Conservation (phyloP, 495 filamentous ascomycete genomes). For the Aspergillus cavernicola region DNA sequence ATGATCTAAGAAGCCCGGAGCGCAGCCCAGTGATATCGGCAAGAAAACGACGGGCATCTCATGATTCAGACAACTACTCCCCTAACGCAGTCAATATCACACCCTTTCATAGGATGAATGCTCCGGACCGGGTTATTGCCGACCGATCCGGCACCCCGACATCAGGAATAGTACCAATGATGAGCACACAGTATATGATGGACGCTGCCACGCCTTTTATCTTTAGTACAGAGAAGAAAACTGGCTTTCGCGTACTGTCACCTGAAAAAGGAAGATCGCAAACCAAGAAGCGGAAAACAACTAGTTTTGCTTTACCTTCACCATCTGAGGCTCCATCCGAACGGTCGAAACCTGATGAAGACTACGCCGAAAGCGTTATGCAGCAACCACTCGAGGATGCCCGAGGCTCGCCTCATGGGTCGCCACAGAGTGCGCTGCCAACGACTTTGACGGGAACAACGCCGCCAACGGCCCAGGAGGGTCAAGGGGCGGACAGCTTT, state of each 20-base stretch:
- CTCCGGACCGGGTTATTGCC: conserved; percentile 6
- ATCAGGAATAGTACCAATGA: conserved; percentile 24
- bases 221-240: conserved; percentile 42
- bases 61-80: conserved; percentile 13
- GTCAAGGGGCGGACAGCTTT: conserved; percentile 37
- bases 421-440: conserved; percentile 21
- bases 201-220: conserved; percentile 48
- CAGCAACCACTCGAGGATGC: background rate
- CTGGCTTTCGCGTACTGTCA: conserved; percentile 12
- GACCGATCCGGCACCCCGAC: conserved; percentile 2
- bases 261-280: conserved; percentile 4
- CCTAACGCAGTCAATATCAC: conserved; percentile 28
- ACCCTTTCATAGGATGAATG: conserved; percentile 28
- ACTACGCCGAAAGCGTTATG: conserved; percentile 1
- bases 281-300: conserved; percentile 15
- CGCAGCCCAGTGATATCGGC: conserved; percentile 13
- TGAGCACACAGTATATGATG: conserved; percentile 50
- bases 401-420: conserved; percentile 6
- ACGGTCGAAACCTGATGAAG: background rate
- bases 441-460: conserved; percentile 33
- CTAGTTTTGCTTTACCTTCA: conserved; percentile 13
- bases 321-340: conserved; percentile 1
- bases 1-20: conserved; percentile 38
- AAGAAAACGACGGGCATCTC: conserved; percentile 15
- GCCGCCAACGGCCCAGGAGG: conserved; percentile 35